Evolutionary conservation across 2,329 filamentous ascomycete genomes (phyloP), one percentile per base, ranked within the genome.

Genomic region (Hypoxylon sp.): DNA sequence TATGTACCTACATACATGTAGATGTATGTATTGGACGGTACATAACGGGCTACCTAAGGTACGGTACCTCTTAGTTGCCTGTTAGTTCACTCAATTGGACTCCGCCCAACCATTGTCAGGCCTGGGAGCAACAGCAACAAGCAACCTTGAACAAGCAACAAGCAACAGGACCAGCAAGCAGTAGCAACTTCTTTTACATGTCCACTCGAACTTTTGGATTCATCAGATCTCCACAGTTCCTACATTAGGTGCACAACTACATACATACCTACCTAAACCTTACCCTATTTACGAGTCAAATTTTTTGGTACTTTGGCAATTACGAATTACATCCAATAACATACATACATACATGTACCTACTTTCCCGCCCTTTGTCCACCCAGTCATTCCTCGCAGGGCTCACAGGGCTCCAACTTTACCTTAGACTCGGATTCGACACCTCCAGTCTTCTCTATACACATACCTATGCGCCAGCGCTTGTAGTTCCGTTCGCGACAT

Each of bases 381-480:
- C 55, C 61, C n/a, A 58, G 63, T 69, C 48, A 65, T 59, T 50
- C 52, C 53, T 68, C 35, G 35, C 52, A 62, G 53, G 66, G 51
- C 59, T 58, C 31, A 24, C 59, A 65, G 51, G 65, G 61, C 39
- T 65, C 47, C 42, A 37, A 52, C 42, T 35, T 42, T 63, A 35
- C 37, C 39, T 58, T 57, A 19, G 50, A 67, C 65, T 60, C 42
- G 35, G 52, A 64, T 60, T 63, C 57, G 47, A 52, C 33, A 61
- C 63, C 29, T 44, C 24, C 29, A 66, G 39, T 59, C 48, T 63
- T 53, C 26, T 48, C 42, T 63, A 39, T 54, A 47, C 31, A 48
- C 33, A 14, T n/a, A 60, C 37, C 52, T 60, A 63, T 66, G 69
- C 69, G 68, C 68, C 59, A 61, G 69, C 69, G 69, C 69, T 24